Conservation (phyloP, 257 asterid genomes). For the Petunia secreta region DNA sequence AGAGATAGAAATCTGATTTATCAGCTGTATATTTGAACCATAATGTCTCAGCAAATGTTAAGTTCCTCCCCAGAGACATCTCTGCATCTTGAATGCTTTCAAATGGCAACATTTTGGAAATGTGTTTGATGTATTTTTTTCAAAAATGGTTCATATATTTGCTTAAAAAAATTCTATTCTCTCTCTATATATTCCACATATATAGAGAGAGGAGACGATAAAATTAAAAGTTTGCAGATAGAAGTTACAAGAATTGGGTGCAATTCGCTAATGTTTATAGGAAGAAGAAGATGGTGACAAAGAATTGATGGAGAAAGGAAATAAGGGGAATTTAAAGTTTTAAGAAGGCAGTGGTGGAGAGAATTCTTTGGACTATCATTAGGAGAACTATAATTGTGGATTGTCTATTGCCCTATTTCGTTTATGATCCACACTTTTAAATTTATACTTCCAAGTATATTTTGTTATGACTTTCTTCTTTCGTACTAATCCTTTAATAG, state of each 20-base stretch:
- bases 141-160: not conserved
- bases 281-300: not conserved
- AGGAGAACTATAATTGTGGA: slow-evolving; percentile 16
- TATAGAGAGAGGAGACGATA: slow-evolving; percentile 26
- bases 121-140: not conserved
- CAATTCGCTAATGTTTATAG: too few species aligned
- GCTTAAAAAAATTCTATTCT: slow-evolving; percentile 13
- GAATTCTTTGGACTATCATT: slow-evolving; percentile 24
- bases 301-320: not conserved
- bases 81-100: slow-evolving; percentile 54
- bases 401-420: not conserved
- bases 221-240: not conserved
- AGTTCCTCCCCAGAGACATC: slow-evolving; percentile 58
- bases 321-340: not conserved
- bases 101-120: slow-evolving; percentile 56
- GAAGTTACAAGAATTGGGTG: not conserved
- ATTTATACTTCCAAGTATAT: not conserved
- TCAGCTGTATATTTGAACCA: slow-evolving; percentile 67
- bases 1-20: slow-evolving; percentile 58
- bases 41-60: slow-evolving; percentile 54
- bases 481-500: not conserved
- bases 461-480: not conserved
- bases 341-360: slow-evolving; percentile 1
- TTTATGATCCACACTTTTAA: not conserved
- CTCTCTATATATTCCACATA: slow-evolving; percentile 30